Percentiles rank a stretch among this genome's conserved stretches.
Evolutionary conservation across 2,329 filamentous ascomycete species (phyloP).

Genomic region (Xylogone sp.): DNA sequence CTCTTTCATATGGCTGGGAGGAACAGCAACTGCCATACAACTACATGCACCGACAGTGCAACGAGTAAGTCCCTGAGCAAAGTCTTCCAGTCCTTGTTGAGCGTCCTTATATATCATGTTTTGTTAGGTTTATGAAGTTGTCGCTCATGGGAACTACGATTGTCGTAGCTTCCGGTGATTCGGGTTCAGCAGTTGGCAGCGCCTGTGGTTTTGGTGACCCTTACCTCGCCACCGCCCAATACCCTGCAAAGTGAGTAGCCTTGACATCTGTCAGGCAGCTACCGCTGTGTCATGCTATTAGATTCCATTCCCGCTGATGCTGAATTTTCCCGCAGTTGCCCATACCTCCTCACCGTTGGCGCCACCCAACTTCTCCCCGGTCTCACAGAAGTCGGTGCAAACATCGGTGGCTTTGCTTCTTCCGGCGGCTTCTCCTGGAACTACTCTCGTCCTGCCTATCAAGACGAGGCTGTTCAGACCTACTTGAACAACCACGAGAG

Average conservation of each 20-base stretch:
- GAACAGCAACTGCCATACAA: slow-evolving; percentile 41
- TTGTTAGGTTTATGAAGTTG: slow-evolving; percentile 53
- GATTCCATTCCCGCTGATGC: no score
- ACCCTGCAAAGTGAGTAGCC: slow-evolving; percentile 30
- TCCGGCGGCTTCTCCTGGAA: slow-evolving; percentile 66
- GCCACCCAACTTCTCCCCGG: slow-evolving; percentile 43
- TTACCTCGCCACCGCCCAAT: slow-evolving; percentile 43
- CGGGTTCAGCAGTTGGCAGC: slow-evolving; percentile 31
- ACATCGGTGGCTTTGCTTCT: slow-evolving; percentile 57
- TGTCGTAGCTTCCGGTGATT: slow-evolving; percentile 55
- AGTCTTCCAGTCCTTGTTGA: no score
- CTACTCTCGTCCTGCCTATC: slow-evolving; percentile 43
- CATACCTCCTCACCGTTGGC: slow-evolving; percentile 49
- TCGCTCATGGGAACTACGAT: slow-evolving; percentile 61
- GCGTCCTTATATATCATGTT: no score
- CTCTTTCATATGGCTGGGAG: slow-evolving; percentile 48
- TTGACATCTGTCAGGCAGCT: neutral
- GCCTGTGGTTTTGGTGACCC: slow-evolving; percentile 17
- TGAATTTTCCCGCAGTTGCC: no score
- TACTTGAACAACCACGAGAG: slow-evolving; percentile 24
- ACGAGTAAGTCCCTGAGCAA: slow-evolving; percentile 35
- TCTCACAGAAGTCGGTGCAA: slow-evolving; percentile 23
- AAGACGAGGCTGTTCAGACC: slow-evolving; percentile 26
- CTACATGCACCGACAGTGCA: slow-evolving; percentile 49
- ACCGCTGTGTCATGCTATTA: slow-evolving; percentile 10